Evolutionary conservation across 164 flowering plant species (phyloP).

Genomic region (Tetracentron sinense): DNA sequence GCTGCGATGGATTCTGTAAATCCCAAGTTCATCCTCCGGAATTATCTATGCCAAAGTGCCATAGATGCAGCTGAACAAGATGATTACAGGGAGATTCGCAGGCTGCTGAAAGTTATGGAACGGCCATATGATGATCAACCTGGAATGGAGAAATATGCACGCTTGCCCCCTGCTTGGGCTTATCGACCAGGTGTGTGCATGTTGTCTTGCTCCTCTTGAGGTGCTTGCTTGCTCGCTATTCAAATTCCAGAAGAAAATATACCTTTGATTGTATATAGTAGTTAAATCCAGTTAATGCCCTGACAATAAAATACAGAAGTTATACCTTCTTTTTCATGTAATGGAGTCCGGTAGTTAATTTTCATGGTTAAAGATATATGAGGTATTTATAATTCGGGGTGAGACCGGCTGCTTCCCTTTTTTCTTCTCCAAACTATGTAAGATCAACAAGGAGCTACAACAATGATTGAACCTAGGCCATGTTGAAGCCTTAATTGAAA

Average conservation of each 20-base stretch:
- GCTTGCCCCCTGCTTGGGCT: conserved; percentile 99
- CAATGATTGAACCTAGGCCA: too few species aligned
- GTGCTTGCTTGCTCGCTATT: background rate
- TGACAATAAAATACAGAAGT: too few species aligned
- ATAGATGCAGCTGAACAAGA: conserved; percentile 94
- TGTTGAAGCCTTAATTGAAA: too few species aligned
- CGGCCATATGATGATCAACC: conserved; percentile 92
- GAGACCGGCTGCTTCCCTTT: too few species aligned
- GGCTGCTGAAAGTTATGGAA: conserved; percentile 77
- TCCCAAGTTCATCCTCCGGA: conserved; percentile 84
- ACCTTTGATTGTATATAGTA: conserved; percentile 22
- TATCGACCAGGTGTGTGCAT: conserved; percentile 99
- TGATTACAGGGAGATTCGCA: conserved; percentile 71
- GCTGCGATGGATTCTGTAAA: conserved; percentile 77
- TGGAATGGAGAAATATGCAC: conserved; percentile 98
- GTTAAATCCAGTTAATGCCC: too few species aligned
- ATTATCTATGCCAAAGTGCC: conserved; percentile 94
- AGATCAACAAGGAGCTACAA: too few species aligned
- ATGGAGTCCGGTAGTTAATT: too few species aligned
- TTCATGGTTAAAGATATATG: too few species aligned
- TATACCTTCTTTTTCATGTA: too few species aligned
- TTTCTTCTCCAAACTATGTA: too few species aligned
- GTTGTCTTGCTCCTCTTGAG: conserved; percentile 98
- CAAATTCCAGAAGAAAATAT: conserved; percentile 9
- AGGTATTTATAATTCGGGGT: too few species aligned